Percentiles rank a stretch among this genome's conserved stretches.
Evolutionary conservation across 129 eudicot genomes (phyloP).

Genomic region (Lactuca sativa): DNA sequence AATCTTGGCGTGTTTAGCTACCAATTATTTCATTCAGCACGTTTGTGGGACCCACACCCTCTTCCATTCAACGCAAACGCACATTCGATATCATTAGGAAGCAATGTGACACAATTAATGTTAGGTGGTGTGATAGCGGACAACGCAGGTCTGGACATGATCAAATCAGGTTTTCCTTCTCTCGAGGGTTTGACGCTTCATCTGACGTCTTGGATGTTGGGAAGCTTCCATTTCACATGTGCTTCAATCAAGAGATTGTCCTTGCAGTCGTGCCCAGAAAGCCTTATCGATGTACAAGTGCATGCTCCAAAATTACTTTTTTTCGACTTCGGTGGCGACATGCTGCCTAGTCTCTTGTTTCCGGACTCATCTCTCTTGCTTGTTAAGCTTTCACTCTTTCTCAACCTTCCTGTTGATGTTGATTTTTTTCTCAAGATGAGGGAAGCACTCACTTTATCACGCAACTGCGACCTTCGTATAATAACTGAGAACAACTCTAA

Average conservation of each 20-base stretch:
- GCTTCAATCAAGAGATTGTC: not conserved
- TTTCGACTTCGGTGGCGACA: not conserved
- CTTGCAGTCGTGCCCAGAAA: not conserved
- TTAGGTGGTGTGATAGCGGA: not conserved
- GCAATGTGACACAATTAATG: not conserved
- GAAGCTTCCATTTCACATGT: not conserved
- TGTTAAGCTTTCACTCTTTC: too few species aligned
- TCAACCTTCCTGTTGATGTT: too few species aligned
- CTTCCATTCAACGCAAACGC: not conserved
- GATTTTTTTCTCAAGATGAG: too few species aligned
- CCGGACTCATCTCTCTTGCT: too few species aligned
- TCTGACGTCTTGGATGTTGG: not conserved
- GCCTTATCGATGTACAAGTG: too few species aligned
- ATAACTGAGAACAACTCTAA: too few species aligned
- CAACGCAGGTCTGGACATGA: not conserved
- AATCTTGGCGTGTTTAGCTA: not conserved
- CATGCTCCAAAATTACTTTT: not conserved
- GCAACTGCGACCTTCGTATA: too few species aligned
- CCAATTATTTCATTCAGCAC: too few species aligned
- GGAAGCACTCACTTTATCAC: too few species aligned
- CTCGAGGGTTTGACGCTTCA: not conserved
- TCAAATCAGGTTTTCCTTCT: not conserved
- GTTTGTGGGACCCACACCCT: not conserved
- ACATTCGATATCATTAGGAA: not conserved
- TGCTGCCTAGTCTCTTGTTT: too few species aligned